These are phyloP conservation scores for Drechslerella coelobrocha DNA, from an alignment of 2,329 filamentous ascomycete genomes.

Conservation along the genomic window DNA sequence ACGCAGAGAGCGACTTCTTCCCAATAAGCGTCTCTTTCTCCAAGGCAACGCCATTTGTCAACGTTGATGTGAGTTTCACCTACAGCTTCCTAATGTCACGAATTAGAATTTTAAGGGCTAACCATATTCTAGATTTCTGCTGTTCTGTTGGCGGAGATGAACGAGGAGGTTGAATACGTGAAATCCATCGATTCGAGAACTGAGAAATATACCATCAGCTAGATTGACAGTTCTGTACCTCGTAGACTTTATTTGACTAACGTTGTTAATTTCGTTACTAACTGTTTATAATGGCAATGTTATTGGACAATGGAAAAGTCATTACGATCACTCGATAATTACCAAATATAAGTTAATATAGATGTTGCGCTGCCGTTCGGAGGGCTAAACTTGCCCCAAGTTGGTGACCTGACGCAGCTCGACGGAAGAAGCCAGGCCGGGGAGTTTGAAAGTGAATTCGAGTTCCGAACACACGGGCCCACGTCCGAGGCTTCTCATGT, in stretches of 20 bases:
- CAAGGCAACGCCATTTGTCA: conserved; percentile 83
- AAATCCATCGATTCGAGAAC: conserved; percentile 80
- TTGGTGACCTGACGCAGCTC: not conserved
- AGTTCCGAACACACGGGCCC: not conserved
- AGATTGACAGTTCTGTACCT: conserved; percentile 56
- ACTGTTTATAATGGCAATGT: not conserved
- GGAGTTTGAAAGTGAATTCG: not conserved
- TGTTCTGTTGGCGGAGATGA: conserved; percentile 75
- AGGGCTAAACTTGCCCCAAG: not conserved
- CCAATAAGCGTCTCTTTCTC: conserved; percentile 91
- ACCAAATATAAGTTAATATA: not conserved
- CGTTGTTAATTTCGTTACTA: conserved; percentile 18
- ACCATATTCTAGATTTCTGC: conserved; percentile 65
- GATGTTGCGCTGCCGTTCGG: not conserved
- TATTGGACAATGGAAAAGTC: conserved; percentile 46
- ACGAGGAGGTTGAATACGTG: conserved; percentile 80
- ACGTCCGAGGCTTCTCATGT: not conserved
- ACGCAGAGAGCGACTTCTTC: conserved; percentile 94
- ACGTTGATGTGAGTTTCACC: conserved; percentile 80
- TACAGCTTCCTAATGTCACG: too few species aligned
- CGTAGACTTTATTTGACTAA: not conserved
- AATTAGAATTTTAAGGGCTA: conserved; percentile 10
- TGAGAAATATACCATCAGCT: conserved; percentile 79
- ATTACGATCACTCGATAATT: not conserved
- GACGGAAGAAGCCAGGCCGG: too few species aligned